Percentiles rank a stretch among this genome's conserved stretches.
Conservation (phyloP, 768 basidiomycete genomes). For the Neoboletus subvelutipes region DNA sequence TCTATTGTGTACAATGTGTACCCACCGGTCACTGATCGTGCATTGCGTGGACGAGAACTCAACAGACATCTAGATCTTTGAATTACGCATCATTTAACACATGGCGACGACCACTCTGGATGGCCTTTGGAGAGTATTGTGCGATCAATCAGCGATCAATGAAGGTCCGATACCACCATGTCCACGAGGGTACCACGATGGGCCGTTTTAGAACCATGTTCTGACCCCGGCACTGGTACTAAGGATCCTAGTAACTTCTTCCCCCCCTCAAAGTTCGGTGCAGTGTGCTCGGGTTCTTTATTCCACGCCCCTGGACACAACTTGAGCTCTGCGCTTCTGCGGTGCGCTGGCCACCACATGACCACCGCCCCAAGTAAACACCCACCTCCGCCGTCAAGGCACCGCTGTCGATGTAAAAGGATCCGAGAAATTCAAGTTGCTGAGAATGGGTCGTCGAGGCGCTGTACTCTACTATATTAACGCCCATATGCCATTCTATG, state of each 20-base stretch:
- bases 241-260: neutral
- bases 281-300: conserved; percentile 15
- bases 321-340: neutral
- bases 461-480: neutral
- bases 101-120: neutral
- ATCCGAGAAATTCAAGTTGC: conserved; percentile 3
- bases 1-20: neutral
- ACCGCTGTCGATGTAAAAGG: conserved; percentile 9
- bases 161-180: neutral
- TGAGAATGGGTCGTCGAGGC: neutral
- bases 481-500: neutral
- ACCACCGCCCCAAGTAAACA: conserved; percentile 2
- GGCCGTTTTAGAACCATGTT: conserved; percentile 2
- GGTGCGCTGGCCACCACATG: neutral
- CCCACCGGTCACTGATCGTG: neutral
- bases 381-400: conserved; percentile 11
- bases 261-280: conserved; percentile 13
- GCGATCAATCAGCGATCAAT: conserved; percentile 17
- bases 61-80: neutral
- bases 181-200: conserved; percentile 17
- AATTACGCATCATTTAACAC: neutral
- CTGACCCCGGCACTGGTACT: conserved; percentile 5
- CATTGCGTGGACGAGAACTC: neutral
- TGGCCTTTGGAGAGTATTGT: neutral
- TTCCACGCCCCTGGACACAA: neutral